phyloP scores from a whole-genome alignment of 2,329 filamentous ascomycete species.

The Paradendryphiella salina region DNA sequence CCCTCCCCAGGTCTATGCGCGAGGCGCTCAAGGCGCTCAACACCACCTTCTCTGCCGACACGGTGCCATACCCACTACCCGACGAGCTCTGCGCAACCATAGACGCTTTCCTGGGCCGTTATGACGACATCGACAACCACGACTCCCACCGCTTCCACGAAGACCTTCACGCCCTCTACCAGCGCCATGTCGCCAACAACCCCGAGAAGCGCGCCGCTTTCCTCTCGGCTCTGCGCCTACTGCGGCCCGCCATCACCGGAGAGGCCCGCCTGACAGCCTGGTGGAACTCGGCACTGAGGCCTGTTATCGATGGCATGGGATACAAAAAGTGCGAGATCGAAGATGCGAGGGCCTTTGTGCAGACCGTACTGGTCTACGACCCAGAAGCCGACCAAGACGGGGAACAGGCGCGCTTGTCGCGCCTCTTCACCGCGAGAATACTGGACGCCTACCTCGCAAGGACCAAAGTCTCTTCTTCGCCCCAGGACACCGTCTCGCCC shows the following conservation, averaged over 20 bases:
- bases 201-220: conserved; percentile 67
- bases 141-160: conserved; percentile 73
- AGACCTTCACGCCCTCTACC: conserved; percentile 69
- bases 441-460: conserved; percentile 51
- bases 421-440: conserved; percentile 59
- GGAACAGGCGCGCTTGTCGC: conserved; percentile 51
- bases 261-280: conserved; percentile 68
- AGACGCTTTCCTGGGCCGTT: conserved; percentile 68
- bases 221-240: conserved; percentile 65
- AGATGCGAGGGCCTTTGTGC: conserved; percentile 66
- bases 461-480: conserved; percentile 45
- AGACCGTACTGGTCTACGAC: conserved; percentile 67
- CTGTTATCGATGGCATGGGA: conserved; percentile 60
- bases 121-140: conserved; percentile 68
- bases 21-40: conserved; percentile 55
- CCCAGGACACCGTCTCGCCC: conserved; percentile 46
- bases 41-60: conserved; percentile 48
- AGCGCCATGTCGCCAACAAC: conserved; percentile 63
- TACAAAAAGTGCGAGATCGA: conserved; percentile 66
- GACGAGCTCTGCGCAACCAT: conserved; percentile 66
- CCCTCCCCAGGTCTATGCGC: conserved; percentile 50
- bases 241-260: conserved; percentile 66
- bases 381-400: conserved; percentile 58
- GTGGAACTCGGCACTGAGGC: conserved; percentile 67
- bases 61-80: conserved; percentile 62